Conservation (phyloP, 768 basidiomycete species). For the Mycena vitilis region DNA sequence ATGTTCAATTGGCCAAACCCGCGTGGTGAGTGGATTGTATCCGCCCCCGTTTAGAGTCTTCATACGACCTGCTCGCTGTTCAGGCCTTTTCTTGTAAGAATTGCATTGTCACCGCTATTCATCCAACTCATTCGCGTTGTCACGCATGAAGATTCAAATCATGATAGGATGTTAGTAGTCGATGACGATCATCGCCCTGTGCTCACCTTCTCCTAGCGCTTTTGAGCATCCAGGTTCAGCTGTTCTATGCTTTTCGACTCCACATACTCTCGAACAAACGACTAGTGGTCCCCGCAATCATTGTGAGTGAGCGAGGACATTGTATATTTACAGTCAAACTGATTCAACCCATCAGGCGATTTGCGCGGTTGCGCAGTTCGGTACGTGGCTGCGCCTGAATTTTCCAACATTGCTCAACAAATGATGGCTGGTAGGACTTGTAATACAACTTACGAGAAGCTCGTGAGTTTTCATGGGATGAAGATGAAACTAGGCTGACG, state of each 20-base stretch:
- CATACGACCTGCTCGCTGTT: no score
- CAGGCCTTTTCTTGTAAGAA: slow-evolving; percentile 3
- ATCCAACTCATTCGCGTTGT: not conserved
- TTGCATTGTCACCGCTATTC: not conserved
- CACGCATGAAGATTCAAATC: not conserved
- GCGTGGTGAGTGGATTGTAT: slow-evolving; percentile 15
- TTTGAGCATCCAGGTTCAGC: slow-evolving; percentile 1
- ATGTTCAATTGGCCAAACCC: slow-evolving; percentile 6
- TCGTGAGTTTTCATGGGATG: not conserved
- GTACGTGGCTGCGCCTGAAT: slow-evolving; percentile 8
- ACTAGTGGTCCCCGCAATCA: slow-evolving; percentile 13
- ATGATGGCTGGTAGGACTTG: slow-evolving; percentile 1
- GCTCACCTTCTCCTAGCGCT: slow-evolving; percentile 6
- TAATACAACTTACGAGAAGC: slow-evolving; percentile 9
- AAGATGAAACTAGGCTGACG: not conserved
- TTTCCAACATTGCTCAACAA: not conserved
- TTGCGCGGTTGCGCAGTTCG: not conserved
- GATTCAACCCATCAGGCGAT: not conserved
- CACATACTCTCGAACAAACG: slow-evolving; percentile 18
- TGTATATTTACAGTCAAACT: not conserved
- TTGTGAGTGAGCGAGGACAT: not conserved
- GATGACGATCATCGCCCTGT: not conserved
- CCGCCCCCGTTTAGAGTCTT: not conserved
- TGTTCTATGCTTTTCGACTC: slow-evolving; percentile 18
- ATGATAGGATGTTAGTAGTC: not conserved